Conservation (phyloP, 176 grass and related monocot genomes). For the Dendrocalamus sinicus region DNA sequence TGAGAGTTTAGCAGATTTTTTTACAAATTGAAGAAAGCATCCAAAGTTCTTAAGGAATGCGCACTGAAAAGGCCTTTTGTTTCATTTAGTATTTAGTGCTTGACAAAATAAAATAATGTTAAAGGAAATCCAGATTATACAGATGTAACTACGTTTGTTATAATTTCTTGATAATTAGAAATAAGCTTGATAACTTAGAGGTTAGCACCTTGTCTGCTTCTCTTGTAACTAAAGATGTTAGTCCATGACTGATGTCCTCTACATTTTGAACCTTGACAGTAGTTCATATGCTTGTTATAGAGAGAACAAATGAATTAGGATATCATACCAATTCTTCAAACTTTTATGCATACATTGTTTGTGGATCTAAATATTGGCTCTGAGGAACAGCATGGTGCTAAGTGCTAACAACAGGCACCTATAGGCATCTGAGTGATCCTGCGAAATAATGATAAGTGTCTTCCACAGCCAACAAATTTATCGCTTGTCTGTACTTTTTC, state of each 20-base stretch:
- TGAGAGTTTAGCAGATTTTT: not conserved
- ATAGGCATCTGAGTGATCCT: not conserved
- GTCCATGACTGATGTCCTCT: not conserved
- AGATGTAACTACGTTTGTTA: not conserved
- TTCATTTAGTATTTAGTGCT: not conserved
- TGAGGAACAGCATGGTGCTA: not conserved
- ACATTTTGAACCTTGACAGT: not conserved
- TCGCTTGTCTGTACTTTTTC: not conserved
- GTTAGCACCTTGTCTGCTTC: not conserved
- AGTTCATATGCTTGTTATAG: not conserved
- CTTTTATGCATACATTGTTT: not conserved
- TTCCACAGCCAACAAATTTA: not conserved
- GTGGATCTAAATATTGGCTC: not conserved
- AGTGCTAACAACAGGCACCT: not conserved
- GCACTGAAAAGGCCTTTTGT: not conserved
- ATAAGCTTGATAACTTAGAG: not conserved
- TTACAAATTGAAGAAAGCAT: not conserved
- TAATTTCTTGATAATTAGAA: not conserved
- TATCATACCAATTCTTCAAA: not conserved
- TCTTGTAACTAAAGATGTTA: slow-evolving; percentile 20
- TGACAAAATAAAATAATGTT: not conserved
- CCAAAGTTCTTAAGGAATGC: not conserved
- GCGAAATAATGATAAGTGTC: not conserved
- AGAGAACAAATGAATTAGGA: not conserved
- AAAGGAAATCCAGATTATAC: not conserved